phyloP scores from a whole-genome alignment of 495 filamentous ascomycete species.

The Penicillium canescens region DNA sequence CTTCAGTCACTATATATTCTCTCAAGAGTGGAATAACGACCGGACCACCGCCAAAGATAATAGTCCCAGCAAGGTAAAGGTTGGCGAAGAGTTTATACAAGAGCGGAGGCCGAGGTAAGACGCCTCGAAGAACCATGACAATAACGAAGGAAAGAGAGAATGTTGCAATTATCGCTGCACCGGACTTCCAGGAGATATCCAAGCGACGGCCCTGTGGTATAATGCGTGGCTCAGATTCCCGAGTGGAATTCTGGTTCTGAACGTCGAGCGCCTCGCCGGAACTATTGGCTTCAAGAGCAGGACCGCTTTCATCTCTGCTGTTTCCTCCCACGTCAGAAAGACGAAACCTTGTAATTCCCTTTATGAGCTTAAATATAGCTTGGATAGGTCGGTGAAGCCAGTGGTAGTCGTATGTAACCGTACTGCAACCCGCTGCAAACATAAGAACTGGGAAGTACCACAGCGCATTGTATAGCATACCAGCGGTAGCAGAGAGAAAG shows the following conservation, averaged over 20 bases:
- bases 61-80: slow-evolving; percentile 3
- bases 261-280: not conserved
- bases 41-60: slow-evolving; percentile 1
- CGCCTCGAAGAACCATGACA: not conserved
- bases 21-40: not conserved
- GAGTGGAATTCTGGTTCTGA: not conserved
- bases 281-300: not conserved
- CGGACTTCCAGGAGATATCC: slow-evolving; percentile 1
- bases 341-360: not conserved
- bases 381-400: not conserved
- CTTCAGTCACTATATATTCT: not conserved
- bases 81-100: slow-evolving; percentile 3
- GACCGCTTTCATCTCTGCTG: not conserved
- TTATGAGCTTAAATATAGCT: not conserved
- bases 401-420: not conserved
- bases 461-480: slow-evolving; percentile 1
- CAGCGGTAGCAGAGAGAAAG: not conserved
- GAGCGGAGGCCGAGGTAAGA: not conserved
- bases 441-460: slow-evolving; percentile 5
- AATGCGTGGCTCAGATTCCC: not conserved
- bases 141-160: not conserved
- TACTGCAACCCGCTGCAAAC: not conserved
- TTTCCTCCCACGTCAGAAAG: no score
- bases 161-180: not conserved
- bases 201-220: not conserved